A percentile compares a stretch with the other conserved stretches of the same genome.
Evolutionary conservation across 2,329 filamentous ascomycete genomes (phyloP).

Genomic region (Fonsecaea monophora): DNA sequence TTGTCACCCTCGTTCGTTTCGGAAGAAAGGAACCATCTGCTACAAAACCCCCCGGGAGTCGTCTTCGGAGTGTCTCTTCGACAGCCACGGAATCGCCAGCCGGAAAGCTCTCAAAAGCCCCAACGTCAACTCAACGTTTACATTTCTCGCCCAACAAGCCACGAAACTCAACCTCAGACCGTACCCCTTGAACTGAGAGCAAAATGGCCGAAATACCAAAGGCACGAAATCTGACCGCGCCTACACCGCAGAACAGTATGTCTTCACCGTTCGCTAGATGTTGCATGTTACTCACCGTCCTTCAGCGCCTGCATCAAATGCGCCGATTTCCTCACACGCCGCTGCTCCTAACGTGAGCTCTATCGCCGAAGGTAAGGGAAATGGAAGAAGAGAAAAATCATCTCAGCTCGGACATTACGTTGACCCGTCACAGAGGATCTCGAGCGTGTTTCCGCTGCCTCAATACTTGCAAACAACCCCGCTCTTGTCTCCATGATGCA

Average conservation of each 20-base stretch:
- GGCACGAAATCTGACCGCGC: constrained; percentile 36
- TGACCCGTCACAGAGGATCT: constrained; percentile 73
- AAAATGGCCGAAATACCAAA: constrained; percentile 21
- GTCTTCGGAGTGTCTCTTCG: neutral
- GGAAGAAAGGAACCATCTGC: neutral
- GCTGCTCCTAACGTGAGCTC: constrained; percentile 92
- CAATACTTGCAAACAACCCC: constrained; percentile 94
- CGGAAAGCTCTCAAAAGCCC: neutral
- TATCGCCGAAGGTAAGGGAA: constrained; percentile 85
- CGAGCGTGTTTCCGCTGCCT: constrained; percentile 83
- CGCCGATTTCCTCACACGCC: constrained; percentile 95
- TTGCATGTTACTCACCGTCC: constrained; percentile 24
- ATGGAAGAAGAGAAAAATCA: neutral
- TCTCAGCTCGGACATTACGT: neutral
- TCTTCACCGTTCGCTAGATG: neutral
- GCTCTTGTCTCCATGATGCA: constrained; percentile 97
- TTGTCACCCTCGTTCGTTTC: constrained; percentile 7
- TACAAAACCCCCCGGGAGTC: neutral
- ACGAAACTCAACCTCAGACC: neutral
- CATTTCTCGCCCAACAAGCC: constrained; percentile 1
- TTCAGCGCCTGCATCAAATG: constrained; percentile 76
- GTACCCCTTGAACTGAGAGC: neutral
- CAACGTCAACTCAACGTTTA: constrained; percentile 9
- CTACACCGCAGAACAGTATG: constrained; percentile 85
- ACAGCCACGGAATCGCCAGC: neutral